Evolutionary conservation across 106 monocot genomes (phyloP), one percentile per base, ranked within the genome.

Genomic region (Ottelia alismoides): DNA sequence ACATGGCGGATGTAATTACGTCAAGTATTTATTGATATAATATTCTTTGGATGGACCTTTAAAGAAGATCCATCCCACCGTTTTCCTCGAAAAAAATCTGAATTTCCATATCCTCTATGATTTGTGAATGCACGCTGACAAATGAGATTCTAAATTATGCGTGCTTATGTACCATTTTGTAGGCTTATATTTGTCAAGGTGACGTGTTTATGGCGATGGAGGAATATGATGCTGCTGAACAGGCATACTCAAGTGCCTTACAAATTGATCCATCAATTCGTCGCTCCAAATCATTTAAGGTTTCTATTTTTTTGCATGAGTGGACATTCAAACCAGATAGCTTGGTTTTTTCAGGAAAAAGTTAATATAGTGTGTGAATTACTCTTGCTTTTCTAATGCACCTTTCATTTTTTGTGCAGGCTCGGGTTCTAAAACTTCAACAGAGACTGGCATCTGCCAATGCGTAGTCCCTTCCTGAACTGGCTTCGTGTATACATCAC

Each of bases 151-250:
- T n/a, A n/a, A n/a, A n/a, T n/a, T n/a, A n/a, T n/a, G n/a, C n/a
- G n/a, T n/a, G n/a, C n/a, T 35, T 5, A 28, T 53, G 23, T 40
- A 31, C 27, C 2, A 20, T 64, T 48, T 10, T 57, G 28, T 27
- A 84, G 84, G 85, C 80, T 60, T 80, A 80, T 55, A 57, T 85
- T 30, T 85, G 62, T 19, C 73, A 80, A 74, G 85, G 80, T 28
- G 85, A 85, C 65, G 76, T 67, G 52, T 71, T 59, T 28, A 47
- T 77, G 47, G 80, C 67, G 14, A 80, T 71, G 85, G 76, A 61
- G 60, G 66, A 76, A 28, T 80, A 55, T 43, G 31, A 45, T 64
- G 58, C 73, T 32, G 79, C 85, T 25, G 80, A 80, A 53, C 53
- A 60, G 45, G 80, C 80, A 23, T 85, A 76, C 68, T 65, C 73